Percentiles rank a stretch among this genome's conserved stretches.
These are phyloP conservation scores for Articulospora tetracladia DNA, from an alignment of 495 filamentous ascomycete genomes.

Conservation along the genomic window DNA sequence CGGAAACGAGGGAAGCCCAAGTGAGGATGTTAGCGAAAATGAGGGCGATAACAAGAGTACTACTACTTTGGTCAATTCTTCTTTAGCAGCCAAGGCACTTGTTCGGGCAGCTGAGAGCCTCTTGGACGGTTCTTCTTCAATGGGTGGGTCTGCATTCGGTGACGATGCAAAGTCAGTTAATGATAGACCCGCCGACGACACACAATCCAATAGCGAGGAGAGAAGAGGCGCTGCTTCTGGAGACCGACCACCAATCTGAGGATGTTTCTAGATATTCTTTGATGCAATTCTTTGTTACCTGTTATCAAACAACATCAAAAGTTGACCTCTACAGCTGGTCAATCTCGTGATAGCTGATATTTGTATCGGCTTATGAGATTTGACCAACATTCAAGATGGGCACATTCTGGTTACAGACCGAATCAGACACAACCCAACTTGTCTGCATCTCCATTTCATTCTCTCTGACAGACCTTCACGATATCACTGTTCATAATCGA, in stretches of 20 bases:
- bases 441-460: slow-evolving; percentile 3
- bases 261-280: too few relatives aligned
- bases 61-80: slow-evolving; percentile 9
- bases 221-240: neutral
- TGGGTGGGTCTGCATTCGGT: neutral
- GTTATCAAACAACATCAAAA: neutral
- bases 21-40: slow-evolving; percentile 21
- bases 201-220: neutral
- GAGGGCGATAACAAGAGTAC: slow-evolving; percentile 16
- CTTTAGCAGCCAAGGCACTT: neutral
- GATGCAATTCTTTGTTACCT: neutral
- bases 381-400: neutral
- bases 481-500: slow-evolving; percentile 16
- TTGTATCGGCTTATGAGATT: neutral
- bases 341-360: neutral
- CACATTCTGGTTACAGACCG: neutral
- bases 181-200: neutral
- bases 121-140: slow-evolving; percentile 1
- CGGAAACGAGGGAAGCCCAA: slow-evolving; percentile 10
- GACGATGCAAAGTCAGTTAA: slow-evolving; percentile 1
- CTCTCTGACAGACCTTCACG: neutral
- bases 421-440: neutral
- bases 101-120: slow-evolving; percentile 3
- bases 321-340: neutral
- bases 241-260: neutral